phyloP scores from a whole-genome alignment of 768 basidiomycete species.

The Daedaleopsis nitida region DNA sequence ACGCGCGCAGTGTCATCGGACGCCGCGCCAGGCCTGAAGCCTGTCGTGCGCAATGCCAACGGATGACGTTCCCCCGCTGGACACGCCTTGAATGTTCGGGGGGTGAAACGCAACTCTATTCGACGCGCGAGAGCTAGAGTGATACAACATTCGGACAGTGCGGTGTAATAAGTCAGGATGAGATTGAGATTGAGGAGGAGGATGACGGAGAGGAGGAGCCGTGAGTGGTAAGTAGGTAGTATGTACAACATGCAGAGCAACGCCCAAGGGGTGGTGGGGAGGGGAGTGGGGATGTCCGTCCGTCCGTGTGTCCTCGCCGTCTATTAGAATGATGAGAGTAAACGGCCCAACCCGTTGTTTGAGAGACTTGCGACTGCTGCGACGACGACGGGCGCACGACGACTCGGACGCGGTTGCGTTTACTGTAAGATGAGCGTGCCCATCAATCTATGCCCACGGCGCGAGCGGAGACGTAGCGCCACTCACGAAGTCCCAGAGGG shows the following conservation, averaged over 20 bases:
- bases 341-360: not conserved
- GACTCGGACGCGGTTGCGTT: not conserved
- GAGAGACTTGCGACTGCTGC: not conserved
- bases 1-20: not conserved
- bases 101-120: conserved; percentile 3
- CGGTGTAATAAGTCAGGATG: conserved; percentile 14
- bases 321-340: conserved; percentile 11
- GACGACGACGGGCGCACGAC: no score
- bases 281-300: not conserved
- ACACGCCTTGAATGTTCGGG: no score
- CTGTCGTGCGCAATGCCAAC: no score
- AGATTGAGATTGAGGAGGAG: no score
- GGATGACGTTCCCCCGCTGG: no score
- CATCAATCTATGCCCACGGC: not conserved
- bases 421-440: conserved; percentile 6
- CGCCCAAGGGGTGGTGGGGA: not conserved
- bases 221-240: not conserved
- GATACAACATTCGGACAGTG: conserved; percentile 9
- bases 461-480: not conserved
- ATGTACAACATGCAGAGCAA: conserved; percentile 7
- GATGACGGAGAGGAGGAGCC: no score
- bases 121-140: not conserved
- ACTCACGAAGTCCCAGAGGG: conserved; percentile 36
- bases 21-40: no score
- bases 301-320: conserved; percentile 17